phyloP scores from a whole-genome alignment of 768 basidiomycete species.

The Kwoniella sp. region DNA sequence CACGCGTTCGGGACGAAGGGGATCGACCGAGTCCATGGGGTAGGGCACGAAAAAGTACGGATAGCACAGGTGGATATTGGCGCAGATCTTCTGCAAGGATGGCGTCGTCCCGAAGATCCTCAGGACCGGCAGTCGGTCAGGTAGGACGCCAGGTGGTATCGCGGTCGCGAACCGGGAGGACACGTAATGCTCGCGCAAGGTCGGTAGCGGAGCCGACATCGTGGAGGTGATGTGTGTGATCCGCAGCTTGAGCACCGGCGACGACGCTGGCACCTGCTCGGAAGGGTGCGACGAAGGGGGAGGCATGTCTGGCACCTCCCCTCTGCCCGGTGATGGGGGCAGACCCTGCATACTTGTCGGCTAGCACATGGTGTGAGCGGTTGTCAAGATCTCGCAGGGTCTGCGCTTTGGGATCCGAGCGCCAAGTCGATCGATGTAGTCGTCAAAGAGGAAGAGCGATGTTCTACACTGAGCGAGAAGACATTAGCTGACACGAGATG shows the following conservation, averaged over 20 bases:
- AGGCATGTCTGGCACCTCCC: background rate
- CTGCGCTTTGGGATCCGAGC: too few relatives aligned
- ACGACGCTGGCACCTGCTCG: background rate
- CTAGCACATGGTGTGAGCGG: too few relatives aligned
- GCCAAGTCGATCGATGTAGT: too few relatives aligned
- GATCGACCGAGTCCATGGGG: slow-evolving; percentile 59
- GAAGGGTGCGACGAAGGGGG: background rate
- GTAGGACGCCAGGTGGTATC: slow-evolving; percentile 44
- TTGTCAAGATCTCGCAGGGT: too few relatives aligned
- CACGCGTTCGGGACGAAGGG: slow-evolving; percentile 54
- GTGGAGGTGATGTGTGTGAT: slow-evolving; percentile 50
- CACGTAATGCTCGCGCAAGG: slow-evolving; percentile 33
- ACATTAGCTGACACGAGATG: too few relatives aligned
- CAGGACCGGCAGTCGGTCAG: slow-evolving; percentile 70
- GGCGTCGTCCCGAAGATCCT: slow-evolving; percentile 83
- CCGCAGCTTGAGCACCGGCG: slow-evolving; percentile 46
- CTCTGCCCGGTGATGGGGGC: background rate
- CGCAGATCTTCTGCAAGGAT: slow-evolving; percentile 68
- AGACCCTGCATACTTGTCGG: too few relatives aligned
- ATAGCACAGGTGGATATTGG: slow-evolving; percentile 73
- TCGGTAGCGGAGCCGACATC: slow-evolving; percentile 32
- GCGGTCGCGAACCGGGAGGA: slow-evolving; percentile 40
- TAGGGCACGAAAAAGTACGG: slow-evolving; percentile 93
- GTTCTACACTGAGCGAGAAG: too few relatives aligned
- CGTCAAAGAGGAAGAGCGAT: too few relatives aligned